Percentiles rank a stretch among this genome's conserved stretches.
Evolutionary conservation across 306 rosid species (phyloP).

Genomic region (Adenanthera pavonina): DNA sequence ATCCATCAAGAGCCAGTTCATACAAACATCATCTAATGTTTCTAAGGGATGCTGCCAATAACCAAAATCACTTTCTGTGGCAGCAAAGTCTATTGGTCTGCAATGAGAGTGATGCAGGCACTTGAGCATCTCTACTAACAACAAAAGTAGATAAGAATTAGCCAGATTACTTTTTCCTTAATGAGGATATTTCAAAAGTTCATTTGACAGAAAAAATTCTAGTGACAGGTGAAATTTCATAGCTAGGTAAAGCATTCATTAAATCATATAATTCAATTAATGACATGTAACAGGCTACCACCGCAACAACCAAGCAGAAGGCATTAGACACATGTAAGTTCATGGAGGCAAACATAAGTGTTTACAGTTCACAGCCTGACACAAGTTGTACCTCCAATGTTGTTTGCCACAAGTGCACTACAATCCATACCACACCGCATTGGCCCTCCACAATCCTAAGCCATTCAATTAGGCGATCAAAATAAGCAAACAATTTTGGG

Average conservation of each 20-base stretch:
- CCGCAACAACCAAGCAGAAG: constrained; percentile 11
- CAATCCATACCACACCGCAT: constrained; percentile 83
- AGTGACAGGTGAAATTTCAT: constrained; percentile 27
- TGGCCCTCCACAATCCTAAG: constrained; percentile 91
- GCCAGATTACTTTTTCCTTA: constrained; percentile 20
- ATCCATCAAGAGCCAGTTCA: constrained; percentile 26
- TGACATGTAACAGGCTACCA: constrained; percentile 8
- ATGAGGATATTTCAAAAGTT: constrained; percentile 1
- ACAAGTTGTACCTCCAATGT: constrained; percentile 62
- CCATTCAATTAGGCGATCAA: constrained; percentile 37
- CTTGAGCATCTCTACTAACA: neutral
- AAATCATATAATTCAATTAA: constrained; percentile 14
- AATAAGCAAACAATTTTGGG: constrained; percentile 21
- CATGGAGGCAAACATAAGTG: constrained; percentile 24
- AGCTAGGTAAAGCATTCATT: neutral
- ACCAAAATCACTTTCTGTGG: constrained; percentile 15
- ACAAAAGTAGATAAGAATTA: constrained; percentile 34
- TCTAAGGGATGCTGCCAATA: neutral
- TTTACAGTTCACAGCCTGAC: neutral
- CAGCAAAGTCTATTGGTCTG: constrained; percentile 26
- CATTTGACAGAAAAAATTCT: constrained; percentile 21
- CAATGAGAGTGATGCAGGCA: constrained; percentile 8
- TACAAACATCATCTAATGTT: constrained; percentile 4
- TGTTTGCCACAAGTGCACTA: constrained; percentile 74
- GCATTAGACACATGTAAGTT: constrained; percentile 3